phyloP scores from a whole-genome alignment of 139 green algal genomes.

The Eudorina sp. region DNA sequence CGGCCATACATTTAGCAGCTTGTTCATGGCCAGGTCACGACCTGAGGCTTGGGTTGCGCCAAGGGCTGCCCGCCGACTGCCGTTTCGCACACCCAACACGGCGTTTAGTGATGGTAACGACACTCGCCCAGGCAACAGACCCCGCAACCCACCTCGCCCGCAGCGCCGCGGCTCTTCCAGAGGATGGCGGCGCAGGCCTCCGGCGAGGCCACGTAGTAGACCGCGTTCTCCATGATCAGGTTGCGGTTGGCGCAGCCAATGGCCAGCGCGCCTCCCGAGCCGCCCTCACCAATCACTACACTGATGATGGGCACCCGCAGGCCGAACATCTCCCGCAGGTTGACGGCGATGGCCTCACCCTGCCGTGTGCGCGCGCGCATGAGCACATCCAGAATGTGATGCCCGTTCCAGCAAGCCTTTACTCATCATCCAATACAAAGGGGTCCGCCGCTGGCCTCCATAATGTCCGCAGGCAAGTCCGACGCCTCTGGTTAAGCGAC shows the following conservation, averaged over 20 bases:
- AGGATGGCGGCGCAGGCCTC: constrained; percentile 97
- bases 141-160: constrained; percentile 68
- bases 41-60: too few species aligned
- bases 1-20: too few species aligned
- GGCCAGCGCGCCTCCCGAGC: constrained; percentile 92
- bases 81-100: too few species aligned
- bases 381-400: background rate
- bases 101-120: too few species aligned
- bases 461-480: too few species aligned
- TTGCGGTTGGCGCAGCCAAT: constrained; percentile 95
- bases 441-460: too few species aligned
- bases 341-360: constrained; percentile 97
- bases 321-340: constrained; percentile 98
- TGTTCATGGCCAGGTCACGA: too few species aligned
- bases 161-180: constrained; percentile 93
- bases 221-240: constrained; percentile 95
- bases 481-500: too few species aligned
- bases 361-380: constrained; percentile 51
- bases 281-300: constrained; percentile 96
- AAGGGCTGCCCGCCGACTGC: too few species aligned
- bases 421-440: too few species aligned
- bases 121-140: too few species aligned
- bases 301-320: constrained; percentile 94
- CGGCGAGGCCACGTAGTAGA: constrained; percentile 97
- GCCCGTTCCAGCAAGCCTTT: background rate